Evolutionary conservation across 495 filamentous ascomycete genomes (phyloP).

Genomic region (Lichenothelia convexa): DNA sequence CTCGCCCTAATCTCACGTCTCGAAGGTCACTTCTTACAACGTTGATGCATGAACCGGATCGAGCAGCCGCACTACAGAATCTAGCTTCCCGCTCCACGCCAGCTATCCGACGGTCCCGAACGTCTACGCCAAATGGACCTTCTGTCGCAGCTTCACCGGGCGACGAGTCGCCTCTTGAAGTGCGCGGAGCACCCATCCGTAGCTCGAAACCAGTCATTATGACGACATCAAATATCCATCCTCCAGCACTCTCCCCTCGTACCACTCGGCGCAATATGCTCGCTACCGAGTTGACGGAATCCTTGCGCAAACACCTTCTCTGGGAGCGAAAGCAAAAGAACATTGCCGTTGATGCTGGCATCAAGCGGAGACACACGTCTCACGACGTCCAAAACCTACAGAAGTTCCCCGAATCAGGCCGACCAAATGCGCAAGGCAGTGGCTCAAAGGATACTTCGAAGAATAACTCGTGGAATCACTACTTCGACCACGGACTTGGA

Average conservation of each 20-base stretch:
- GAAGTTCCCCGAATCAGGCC: conserved; percentile 44
- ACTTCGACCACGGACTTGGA: conserved; percentile 43
- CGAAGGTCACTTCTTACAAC: conserved; percentile 78
- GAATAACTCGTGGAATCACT: conserved; percentile 47
- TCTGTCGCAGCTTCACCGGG: conserved; percentile 59
- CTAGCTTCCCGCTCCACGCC: conserved; percentile 63
- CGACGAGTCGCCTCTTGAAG: conserved; percentile 47
- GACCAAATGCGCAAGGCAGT: not conserved
- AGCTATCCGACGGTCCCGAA: conserved; percentile 58
- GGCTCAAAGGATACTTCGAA: conserved; percentile 26
- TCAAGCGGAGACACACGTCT: conserved; percentile 82
- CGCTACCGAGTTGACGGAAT: conserved; percentile 75
- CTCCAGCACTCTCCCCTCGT: conserved; percentile 62
- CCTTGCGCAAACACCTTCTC: conserved; percentile 56
- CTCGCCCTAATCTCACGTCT: conserved; percentile 66
- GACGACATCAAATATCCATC: conserved; percentile 46
- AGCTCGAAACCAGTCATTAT: conserved; percentile 75
- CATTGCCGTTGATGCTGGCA: conserved; percentile 66
- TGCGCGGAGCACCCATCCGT: conserved; percentile 54
- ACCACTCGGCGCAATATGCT: conserved; percentile 96
- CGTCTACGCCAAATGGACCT: conserved; percentile 54
- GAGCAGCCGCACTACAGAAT: conserved; percentile 45
- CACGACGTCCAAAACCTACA: conserved; percentile 72
- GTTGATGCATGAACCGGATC: conserved; percentile 61
- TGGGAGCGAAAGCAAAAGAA: conserved; percentile 85